These are phyloP conservation scores for Phylloboletellus chloephorus DNA, from an alignment of 1,284 basidiomycete genomes.

Conservation along the genomic window DNA sequence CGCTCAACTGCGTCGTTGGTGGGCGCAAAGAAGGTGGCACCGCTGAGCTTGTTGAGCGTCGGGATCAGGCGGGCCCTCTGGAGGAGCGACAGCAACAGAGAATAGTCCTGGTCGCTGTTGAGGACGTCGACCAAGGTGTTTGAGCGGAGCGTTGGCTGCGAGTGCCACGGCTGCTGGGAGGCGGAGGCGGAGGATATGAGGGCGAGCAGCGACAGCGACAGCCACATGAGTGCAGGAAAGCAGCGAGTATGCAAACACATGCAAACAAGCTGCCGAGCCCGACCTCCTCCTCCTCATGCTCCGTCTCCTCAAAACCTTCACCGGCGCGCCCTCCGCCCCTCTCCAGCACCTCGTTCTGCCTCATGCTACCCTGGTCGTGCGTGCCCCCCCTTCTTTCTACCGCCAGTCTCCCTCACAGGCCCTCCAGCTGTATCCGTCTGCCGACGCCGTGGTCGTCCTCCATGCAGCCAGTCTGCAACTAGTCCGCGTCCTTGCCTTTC, in stretches of 20 bases:
- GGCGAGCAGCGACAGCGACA: conserved; percentile 35
- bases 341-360: conserved; percentile 55
- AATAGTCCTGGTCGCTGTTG: conserved; percentile 70
- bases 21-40: conserved; percentile 88
- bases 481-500: conserved; percentile 64
- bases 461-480: conserved; percentile 59
- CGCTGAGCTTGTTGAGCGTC: conserved; percentile 81
- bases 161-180: conserved; percentile 31
- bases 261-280: conserved; percentile 7
- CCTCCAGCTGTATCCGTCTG: conserved; percentile 62
- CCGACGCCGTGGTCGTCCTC: conserved; percentile 62
- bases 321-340: conserved; percentile 51
- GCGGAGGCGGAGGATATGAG: conserved; percentile 26
- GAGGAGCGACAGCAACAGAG: conserved; percentile 73
- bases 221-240: conserved; percentile 32
- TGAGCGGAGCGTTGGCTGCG: conserved; percentile 30
- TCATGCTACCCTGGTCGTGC: conserved; percentile 52
- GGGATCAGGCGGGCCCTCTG: conserved; percentile 88
- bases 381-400: conserved; percentile 24
- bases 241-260: too few species aligned
- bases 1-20: conserved; percentile 84
- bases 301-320: conserved; percentile 50
- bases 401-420: neutral
- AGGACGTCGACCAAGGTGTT: conserved; percentile 72
- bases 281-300: conserved; percentile 44